Evolutionary conservation across 1,284 basidiomycete species (phyloP).

Genomic region (Sparassis latifolia): DNA sequence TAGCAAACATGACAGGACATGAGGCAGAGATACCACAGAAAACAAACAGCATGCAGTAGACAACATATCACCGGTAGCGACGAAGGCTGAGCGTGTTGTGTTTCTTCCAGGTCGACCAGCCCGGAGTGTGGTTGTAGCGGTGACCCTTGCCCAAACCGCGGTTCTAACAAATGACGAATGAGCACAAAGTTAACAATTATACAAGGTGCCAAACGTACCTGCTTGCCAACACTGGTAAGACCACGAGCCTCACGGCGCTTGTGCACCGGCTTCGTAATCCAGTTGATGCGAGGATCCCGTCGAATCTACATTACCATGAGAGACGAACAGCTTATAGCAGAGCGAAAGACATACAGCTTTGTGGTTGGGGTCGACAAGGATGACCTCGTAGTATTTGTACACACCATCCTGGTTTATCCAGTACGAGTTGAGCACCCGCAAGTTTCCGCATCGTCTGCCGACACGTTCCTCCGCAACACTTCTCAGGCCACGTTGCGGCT

Average conservation of each 20-base stretch:
- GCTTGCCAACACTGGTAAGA: constrained; percentile 94
- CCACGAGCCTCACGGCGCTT: constrained; percentile 98
- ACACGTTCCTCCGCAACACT: constrained; percentile 98
- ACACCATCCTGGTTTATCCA: constrained; percentile 99
- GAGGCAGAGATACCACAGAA: constrained; percentile 20
- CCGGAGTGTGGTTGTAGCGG: constrained; percentile 90
- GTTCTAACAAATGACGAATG: constrained; percentile 42
- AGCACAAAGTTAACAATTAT: not conserved
- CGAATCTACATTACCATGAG: constrained; percentile 55
- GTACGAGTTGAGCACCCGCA: constrained; percentile 97
- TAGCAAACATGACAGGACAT: constrained; percentile 25
- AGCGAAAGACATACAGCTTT: constrained; percentile 57
- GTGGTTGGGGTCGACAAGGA: constrained; percentile 92
- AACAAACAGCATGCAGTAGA: constrained; percentile 22
- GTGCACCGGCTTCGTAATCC: constrained; percentile 98
- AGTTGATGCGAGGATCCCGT: constrained; percentile 96
- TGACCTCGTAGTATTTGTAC: constrained; percentile 99
- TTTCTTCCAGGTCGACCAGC: constrained; percentile 90
- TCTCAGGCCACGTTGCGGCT: constrained; percentile 92
- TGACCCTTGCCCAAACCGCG: constrained; percentile 95
- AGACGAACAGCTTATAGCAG: not conserved
- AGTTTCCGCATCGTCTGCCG: constrained; percentile 91
- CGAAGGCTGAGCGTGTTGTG: constrained; percentile 98
- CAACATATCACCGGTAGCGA: constrained; percentile 82
- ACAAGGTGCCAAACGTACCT: constrained; percentile 42